phyloP scores from a whole-genome alignment of 2,329 filamentous ascomycete species.

The Sphaerostilbella broomeana region DNA sequence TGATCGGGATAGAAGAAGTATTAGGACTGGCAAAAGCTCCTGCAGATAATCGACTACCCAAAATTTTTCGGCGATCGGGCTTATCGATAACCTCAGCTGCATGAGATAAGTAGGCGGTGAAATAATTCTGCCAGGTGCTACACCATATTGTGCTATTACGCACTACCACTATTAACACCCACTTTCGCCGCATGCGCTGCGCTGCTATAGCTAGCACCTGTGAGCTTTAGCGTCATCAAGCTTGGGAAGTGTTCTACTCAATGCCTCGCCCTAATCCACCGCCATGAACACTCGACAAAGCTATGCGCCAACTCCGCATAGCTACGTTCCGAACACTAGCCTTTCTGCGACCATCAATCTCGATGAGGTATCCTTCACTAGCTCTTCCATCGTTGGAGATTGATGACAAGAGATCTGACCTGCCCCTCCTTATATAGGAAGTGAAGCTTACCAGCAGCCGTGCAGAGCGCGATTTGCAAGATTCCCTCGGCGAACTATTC shows the following conservation, averaged over 20 bases:
- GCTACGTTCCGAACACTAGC: slow-evolving; percentile 79
- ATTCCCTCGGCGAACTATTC: slow-evolving; percentile 94
- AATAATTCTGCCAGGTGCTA: slow-evolving; percentile 26
- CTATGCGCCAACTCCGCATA: slow-evolving; percentile 85
- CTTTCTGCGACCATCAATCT: slow-evolving; percentile 87
- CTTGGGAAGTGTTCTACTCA: slow-evolving; percentile 12
- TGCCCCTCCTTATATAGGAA: slow-evolving; percentile 52
- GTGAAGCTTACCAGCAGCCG: slow-evolving; percentile 84
- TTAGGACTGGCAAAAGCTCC: not conserved
- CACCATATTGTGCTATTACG: not conserved
- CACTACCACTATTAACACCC: no score
- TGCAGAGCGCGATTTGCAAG: slow-evolving; percentile 86
- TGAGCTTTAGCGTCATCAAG: slow-evolving; percentile 3
- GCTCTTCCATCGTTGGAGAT: no score
- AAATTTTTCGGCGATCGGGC: slow-evolving; percentile 25
- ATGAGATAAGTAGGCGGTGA: slow-evolving; percentile 26
- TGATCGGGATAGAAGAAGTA: not conserved
- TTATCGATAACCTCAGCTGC: slow-evolving; percentile 31
- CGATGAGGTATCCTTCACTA: slow-evolving; percentile 88
- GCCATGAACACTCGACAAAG: slow-evolving; percentile 56
- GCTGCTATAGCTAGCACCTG: slow-evolving; percentile 9
- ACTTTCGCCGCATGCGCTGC: slow-evolving; percentile 3
- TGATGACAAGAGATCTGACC: no score
- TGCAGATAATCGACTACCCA: slow-evolving; percentile 15
- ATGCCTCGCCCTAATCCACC: slow-evolving; percentile 24